Conservation (phyloP, 2,329 filamentous ascomycete genomes). For the Arachnomyces sp. region DNA sequence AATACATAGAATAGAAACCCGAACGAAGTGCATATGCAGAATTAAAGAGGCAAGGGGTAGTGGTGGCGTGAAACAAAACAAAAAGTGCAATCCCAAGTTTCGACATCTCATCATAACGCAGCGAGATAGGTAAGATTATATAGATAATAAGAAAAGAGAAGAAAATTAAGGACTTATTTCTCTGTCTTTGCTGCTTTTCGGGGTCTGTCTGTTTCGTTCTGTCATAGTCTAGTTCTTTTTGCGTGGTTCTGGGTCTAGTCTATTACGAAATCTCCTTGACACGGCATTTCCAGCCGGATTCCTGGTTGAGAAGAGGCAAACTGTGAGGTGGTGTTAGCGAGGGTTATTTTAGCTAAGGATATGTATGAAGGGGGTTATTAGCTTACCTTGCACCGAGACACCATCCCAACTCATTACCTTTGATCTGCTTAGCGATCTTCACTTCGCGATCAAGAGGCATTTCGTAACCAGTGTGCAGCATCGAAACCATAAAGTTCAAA, state of each 20-base stretch:
- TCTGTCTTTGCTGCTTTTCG: too few relatives aligned
- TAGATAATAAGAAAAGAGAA: background rate
- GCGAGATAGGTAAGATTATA: too few relatives aligned
- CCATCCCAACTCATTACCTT: slow-evolving; percentile 94
- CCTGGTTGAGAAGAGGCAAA: slow-evolving; percentile 71
- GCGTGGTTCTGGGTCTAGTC: background rate
- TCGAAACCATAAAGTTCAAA: slow-evolving; percentile 89
- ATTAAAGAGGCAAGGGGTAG: too few relatives aligned
- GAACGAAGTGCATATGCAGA: too few relatives aligned
- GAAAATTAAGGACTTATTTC: background rate
- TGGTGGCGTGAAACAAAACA: too few relatives aligned
- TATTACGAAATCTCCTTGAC: slow-evolving; percentile 62
- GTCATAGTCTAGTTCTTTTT: background rate
- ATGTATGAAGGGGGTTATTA: slow-evolving; percentile 6
- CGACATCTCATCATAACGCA: too few relatives aligned
- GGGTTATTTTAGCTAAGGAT: background rate
- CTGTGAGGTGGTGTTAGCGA: slow-evolving; percentile 45
- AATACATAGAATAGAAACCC: too few relatives aligned
- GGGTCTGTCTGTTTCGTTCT: too few relatives aligned
- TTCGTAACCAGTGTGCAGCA: slow-evolving; percentile 92
- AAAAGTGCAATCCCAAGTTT: too few relatives aligned
- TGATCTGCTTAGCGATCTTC: slow-evolving; percentile 98
- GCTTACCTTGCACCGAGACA: slow-evolving; percentile 88
- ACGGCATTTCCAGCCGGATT: slow-evolving; percentile 85
- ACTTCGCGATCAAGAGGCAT: slow-evolving; percentile 96